Evolutionary conservation across 495 filamentous ascomycete genomes (phyloP).

Genomic region (Xylaria grammica): DNA sequence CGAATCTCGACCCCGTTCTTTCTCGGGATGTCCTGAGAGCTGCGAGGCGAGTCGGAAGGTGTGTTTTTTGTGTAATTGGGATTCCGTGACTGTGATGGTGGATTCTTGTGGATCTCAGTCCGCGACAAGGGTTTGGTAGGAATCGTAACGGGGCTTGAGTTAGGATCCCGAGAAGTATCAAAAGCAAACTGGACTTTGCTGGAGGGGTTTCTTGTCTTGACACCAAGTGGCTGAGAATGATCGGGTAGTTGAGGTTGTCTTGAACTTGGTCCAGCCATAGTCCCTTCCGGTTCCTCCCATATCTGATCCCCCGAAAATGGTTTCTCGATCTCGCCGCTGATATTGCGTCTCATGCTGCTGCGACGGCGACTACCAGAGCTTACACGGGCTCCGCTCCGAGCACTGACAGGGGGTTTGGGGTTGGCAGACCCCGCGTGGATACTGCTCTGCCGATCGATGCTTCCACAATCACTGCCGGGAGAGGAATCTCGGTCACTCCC

Average conservation of each 20-base stretch:
- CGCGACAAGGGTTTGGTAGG: conserved; percentile 62
- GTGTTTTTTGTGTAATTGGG: conserved; percentile 73
- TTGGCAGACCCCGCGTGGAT: conserved; percentile 27
- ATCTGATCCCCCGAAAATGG: conserved; percentile 79
- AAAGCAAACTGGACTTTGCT: conserved; percentile 59
- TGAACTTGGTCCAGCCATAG: conserved; percentile 30
- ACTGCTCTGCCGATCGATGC: conserved; percentile 37
- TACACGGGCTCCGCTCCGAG: conserved; percentile 30
- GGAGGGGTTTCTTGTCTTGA: conserved; percentile 65
- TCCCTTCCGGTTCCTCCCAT: conserved; percentile 78
- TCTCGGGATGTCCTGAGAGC: conserved; percentile 44
- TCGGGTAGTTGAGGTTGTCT: conserved; percentile 26
- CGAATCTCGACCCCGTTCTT: conserved; percentile 83
- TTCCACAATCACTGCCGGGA: conserved; percentile 34
- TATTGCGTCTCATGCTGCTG: conserved; percentile 59
- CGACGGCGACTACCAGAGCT: conserved; percentile 40
- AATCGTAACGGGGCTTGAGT: conserved; percentile 28
- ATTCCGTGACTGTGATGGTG: conserved; percentile 75
- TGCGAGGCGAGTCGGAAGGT: conserved; percentile 41
- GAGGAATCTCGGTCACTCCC: conserved; percentile 45
- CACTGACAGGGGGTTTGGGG: conserved; percentile 34
- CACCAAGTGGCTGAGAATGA: conserved; percentile 38
- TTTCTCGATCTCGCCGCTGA: conserved; percentile 62
- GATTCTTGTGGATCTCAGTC: conserved; percentile 78
- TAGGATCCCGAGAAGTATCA: conserved; percentile 27